Base-by-base conservation (phyloP, 1,284 basidiomycete species). In the Microbotryum scabiosae region DNA sequence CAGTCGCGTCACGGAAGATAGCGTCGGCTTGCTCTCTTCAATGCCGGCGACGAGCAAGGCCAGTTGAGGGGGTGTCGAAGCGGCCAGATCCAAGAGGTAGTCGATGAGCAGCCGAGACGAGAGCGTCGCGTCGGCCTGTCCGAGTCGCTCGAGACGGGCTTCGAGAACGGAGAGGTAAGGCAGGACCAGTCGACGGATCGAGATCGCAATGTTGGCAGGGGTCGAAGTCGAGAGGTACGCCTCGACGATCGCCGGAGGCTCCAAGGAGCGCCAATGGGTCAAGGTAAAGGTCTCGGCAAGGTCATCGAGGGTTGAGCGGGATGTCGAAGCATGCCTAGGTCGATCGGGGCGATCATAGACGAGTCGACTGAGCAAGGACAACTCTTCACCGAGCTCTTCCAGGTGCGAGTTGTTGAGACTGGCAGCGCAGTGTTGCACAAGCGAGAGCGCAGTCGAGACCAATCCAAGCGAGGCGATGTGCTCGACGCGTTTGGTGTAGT, bases 141-240 rank as follows among this genome's bases (percentile, higher is more conserved):
- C 88, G 26, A 81, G 76, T 36, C 91, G 84, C 74, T 94, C 91
- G 54, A 84, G 83, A 28, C 87, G 84, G 20, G 87, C 82, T 75
- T 94, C 90, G 23, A 94, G 79, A 23, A 94, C 89, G 68, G 86
- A 92, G 1, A 96, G 81, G 73, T 93, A 97, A 1, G 92, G 92
- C 75, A 91, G 80, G 58, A 91, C 87, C 30, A 94, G 83, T 32
- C 80, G 80, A 26, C 81, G 78, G 55, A 96, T 85, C 69, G 91
- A 85, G 51, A 75, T 75, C 2, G 84, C 81, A n/a, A 96, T 71
- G 18, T 80, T 82, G 3, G 79, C 77, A 4, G 85, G 79, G 1
- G 82, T 83, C 9, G 90, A 86, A 72, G 84, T 77, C 6, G 81
- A 76, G 9, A 94, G 81, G 73, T 93, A 94, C 26, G 86, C 86